phyloP scores from a whole-genome alignment of 495 filamentous ascomycete genomes.

The Tetracladium setigerum region DNA sequence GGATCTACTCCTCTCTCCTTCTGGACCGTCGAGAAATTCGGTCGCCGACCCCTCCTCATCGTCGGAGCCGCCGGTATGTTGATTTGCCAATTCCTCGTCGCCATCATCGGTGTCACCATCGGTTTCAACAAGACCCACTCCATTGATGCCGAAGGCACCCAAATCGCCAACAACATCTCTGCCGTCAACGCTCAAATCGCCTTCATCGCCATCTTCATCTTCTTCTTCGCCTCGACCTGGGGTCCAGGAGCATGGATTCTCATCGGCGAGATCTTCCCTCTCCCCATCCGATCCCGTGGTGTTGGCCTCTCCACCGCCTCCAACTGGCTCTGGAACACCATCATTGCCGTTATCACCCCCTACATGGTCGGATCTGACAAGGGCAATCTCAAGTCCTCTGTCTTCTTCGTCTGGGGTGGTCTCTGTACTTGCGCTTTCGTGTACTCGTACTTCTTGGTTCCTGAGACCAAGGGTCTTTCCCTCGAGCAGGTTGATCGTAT shows the following conservation, averaged over 20 bases:
- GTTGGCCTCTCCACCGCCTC: constrained; percentile 74
- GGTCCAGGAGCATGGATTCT: constrained; percentile 69
- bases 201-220: constrained; percentile 68
- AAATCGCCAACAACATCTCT: constrained; percentile 13
- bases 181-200: constrained; percentile 65
- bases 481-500: constrained; percentile 87
- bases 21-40: constrained; percentile 72
- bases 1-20: constrained; percentile 74
- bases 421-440: constrained; percentile 58
- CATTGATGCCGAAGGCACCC: constrained; percentile 11
- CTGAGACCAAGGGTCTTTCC: constrained; percentile 80
- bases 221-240: constrained; percentile 76
- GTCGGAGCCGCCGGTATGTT: constrained; percentile 74
- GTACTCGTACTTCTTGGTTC: constrained; percentile 74
- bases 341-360: constrained; percentile 22
- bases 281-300: constrained; percentile 74
- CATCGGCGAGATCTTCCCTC: constrained; percentile 81
- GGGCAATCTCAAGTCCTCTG: constrained; percentile 57
- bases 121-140: constrained; percentile 33
- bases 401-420: constrained; percentile 75
- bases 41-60: constrained; percentile 77
- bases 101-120: constrained; percentile 60
- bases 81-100: constrained; percentile 79
- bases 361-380: constrained; percentile 21
- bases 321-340: constrained; percentile 80